Evolutionary conservation across 768 basidiomycete species (phyloP).

Genomic region (Lactarius hengduanensis): DNA sequence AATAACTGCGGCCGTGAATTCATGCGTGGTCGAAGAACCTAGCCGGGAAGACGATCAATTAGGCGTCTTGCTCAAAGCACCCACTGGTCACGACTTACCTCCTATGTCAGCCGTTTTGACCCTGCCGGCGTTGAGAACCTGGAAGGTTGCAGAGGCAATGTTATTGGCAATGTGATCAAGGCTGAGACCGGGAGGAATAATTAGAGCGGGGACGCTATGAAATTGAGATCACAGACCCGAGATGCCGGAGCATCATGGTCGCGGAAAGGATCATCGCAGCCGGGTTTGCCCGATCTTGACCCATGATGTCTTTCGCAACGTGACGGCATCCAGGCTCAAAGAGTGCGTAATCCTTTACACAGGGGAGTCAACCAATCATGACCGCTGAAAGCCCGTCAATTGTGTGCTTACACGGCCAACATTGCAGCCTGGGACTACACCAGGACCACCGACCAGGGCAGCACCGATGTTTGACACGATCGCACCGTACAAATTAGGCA

Average conservation of each 20-base stretch:
- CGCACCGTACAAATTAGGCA: conserved; percentile 96
- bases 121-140: conserved; percentile 85
- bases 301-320: conserved; percentile 94
- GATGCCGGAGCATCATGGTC: conserved; percentile 96
- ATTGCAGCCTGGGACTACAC: conserved; percentile 97
- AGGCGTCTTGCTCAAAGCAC: conserved; percentile 1
- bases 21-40: conserved; percentile 90
- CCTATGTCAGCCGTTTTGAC: conserved; percentile 95
- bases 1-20: conserved; percentile 93
- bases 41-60: conserved; percentile 23
- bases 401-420: conserved; percentile 75
- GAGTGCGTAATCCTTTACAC: conserved; percentile 82
- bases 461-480: conserved; percentile 99
- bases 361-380: conserved; percentile 1
- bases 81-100: conserved; percentile 50
- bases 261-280: conserved; percentile 97
- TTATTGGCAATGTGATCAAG: conserved; percentile 91
- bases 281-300: conserved; percentile 93
- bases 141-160: conserved; percentile 90
- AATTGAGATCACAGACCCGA: conserved; percentile 61
- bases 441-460: conserved; percentile 96
- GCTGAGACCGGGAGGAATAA: conserved; percentile 40
- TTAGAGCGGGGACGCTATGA: conserved; percentile 20
- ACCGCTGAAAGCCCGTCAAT: neutral
- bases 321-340: conserved; percentile 99